Conservation (phyloP, 768 basidiomycete species). For the Suillus fuscotomentosus region DNA sequence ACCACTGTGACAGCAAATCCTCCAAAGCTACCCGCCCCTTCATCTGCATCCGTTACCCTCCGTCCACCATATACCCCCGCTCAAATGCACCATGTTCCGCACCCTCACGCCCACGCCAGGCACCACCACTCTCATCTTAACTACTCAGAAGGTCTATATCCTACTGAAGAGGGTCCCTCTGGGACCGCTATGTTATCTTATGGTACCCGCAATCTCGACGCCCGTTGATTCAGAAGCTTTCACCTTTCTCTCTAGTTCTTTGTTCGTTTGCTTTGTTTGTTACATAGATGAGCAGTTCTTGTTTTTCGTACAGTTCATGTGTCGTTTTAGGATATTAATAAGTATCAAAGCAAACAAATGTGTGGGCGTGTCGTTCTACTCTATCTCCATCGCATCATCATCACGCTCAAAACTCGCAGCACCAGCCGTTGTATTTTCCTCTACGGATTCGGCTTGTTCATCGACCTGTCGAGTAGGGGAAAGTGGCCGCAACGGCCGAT, state of each 20-base stretch:
- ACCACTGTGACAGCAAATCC: conserved; percentile 20
- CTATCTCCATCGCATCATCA: conserved; percentile 58
- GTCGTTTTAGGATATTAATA: conserved; percentile 15
- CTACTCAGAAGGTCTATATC: conserved; percentile 40
- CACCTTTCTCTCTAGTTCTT: background rate
- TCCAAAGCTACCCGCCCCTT: conserved; percentile 31
- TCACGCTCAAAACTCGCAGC: background rate
- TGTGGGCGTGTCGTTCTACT: conserved; percentile 19
- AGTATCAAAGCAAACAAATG: conserved; percentile 8
- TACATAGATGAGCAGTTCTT: conserved; percentile 26
- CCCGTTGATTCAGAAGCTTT: background rate
- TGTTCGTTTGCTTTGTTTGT: conserved; percentile 20
- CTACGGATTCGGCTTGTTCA: conserved; percentile 12
- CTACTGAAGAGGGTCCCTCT: conserved; percentile 25
- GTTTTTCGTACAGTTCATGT: conserved; percentile 23
- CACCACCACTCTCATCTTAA: conserved; percentile 62
- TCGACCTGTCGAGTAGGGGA: conserved; percentile 9
- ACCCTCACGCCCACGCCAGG: conserved; percentile 75
- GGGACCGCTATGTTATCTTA: conserved; percentile 44
- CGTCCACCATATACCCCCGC: conserved; percentile 56
- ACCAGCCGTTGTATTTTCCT: conserved; percentile 12
- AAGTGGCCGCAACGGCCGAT: conserved; percentile 38
- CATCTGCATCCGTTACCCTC: conserved; percentile 43
- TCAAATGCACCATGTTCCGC: conserved; percentile 80
- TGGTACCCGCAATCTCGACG: conserved; percentile 27